Conservation (phyloP, 2,329 filamentous ascomycete genomes). For the Intubia oerlemansii region DNA sequence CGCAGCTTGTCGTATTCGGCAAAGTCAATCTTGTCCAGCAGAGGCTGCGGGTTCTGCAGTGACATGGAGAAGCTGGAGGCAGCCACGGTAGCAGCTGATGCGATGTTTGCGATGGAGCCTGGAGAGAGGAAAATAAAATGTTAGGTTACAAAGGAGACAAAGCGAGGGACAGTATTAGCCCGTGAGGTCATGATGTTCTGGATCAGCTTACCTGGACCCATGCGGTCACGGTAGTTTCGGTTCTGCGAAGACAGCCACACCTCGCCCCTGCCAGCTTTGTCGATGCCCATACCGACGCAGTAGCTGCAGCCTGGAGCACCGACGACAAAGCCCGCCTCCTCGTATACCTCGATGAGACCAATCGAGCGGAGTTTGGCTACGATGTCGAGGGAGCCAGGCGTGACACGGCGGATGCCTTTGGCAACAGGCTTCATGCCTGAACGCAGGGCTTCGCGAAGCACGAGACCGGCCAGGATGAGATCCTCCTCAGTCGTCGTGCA, state of each 20-base stretch:
- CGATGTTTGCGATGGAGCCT: constrained; percentile 23
- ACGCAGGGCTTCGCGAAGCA: constrained; percentile 15
- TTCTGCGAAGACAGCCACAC: constrained; percentile 24
- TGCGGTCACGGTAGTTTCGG: constrained; percentile 21
- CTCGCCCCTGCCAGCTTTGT: constrained; percentile 18
- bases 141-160: too few species aligned
- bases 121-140: too few species aligned
- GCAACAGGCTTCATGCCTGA: constrained; percentile 19
- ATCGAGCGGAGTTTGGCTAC: constrained; percentile 14
- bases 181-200: too few species aligned
- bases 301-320: constrained; percentile 21
- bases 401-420: too few species aligned
- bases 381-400: constrained; percentile 19
- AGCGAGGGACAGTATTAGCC: too few species aligned
- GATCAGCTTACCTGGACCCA: constrained; percentile 10
- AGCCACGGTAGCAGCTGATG: constrained; percentile 15
- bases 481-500: constrained; percentile 25
- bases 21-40: constrained; percentile 3
- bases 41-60: not conserved
- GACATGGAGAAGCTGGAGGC: constrained; percentile 3
- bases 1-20: constrained; percentile 4
- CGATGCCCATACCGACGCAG: constrained; percentile 21
- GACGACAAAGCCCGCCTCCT: constrained; percentile 19
- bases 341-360: constrained; percentile 17
- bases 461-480: constrained; percentile 18